A percentile compares a stretch with the other conserved stretches of the same genome.
These are phyloP conservation scores for Leccinum subspadiceum DNA, from an alignment of 1,284 basidiomycete genomes.

Conservation along the genomic window DNA sequence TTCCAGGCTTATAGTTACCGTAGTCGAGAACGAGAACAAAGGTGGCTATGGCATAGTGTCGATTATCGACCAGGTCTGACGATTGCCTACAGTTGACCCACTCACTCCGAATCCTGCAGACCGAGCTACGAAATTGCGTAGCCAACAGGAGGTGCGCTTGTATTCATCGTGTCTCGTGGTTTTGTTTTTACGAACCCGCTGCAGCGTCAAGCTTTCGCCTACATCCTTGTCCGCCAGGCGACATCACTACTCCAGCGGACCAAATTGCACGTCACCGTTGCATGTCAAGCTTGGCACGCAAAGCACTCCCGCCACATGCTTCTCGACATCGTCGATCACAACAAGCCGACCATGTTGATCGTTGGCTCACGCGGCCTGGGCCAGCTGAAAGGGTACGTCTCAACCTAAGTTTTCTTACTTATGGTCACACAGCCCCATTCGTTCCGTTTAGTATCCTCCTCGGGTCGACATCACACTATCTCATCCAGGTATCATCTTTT, in stretches of 20 bases:
- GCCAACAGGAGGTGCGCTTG: conserved; percentile 79
- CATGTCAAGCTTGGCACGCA: conserved; percentile 94
- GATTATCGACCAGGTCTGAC: background rate
- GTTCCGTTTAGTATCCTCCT: conserved; percentile 74
- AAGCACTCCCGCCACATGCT: conserved; percentile 95
- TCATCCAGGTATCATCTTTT: conserved; percentile 66
- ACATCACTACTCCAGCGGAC: conserved; percentile 90
- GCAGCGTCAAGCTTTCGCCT: conserved; percentile 85
- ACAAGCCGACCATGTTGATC: conserved; percentile 91
- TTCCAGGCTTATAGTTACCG: conserved; percentile 73
- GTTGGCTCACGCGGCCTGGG: conserved; percentile 92
- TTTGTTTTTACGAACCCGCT: conserved; percentile 9
- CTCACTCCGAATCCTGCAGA: conserved; percentile 68
- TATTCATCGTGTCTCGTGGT: background rate
- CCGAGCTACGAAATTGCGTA: conserved; percentile 71
- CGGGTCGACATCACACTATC: conserved; percentile 96
- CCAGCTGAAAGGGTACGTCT: conserved; percentile 80
- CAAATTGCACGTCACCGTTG: conserved; percentile 78
- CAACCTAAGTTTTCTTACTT: background rate
- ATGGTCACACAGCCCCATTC: background rate
- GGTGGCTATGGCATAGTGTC: conserved; percentile 42
- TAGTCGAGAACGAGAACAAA: conserved; percentile 92
- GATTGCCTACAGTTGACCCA: conserved; percentile 66
- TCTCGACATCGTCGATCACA: conserved; percentile 87
- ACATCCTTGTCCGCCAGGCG: conserved; percentile 85